Percentiles rank a stretch among this genome's conserved stretches.
These are phyloP conservation scores for Inga leiocalycina DNA, from an alignment of 306 rosid genomes.

Conservation along the genomic window DNA sequence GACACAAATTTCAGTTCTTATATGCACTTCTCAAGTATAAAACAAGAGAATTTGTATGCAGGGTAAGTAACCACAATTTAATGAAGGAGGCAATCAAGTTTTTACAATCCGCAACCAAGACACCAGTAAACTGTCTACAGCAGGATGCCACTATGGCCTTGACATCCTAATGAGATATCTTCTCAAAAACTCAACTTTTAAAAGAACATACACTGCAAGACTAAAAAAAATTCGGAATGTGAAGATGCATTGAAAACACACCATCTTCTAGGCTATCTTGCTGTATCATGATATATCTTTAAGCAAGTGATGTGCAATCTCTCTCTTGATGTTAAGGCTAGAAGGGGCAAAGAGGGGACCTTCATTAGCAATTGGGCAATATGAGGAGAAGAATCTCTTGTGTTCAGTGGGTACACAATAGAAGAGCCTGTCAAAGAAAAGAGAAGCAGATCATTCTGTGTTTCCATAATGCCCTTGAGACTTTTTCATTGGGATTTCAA, in stretches of 20 bases:
- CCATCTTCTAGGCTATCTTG: too few relatives aligned
- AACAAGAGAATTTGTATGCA: too few relatives aligned
- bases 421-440: background rate
- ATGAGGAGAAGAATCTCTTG: background rate
- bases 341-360: background rate
- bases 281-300: too few relatives aligned
- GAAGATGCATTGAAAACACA: background rate
- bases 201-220: background rate
- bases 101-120: too few relatives aligned
- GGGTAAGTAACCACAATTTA: too few relatives aligned
- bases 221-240: background rate
- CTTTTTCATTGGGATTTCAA: background rate
- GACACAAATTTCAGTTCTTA: too few relatives aligned
- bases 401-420: background rate
- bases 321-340: background rate
- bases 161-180: background rate
- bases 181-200: background rate
- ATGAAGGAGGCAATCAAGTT: too few relatives aligned
- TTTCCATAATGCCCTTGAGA: background rate
- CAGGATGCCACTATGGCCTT: background rate
- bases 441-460: background rate
- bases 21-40: too few relatives aligned
- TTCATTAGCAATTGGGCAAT: background rate
- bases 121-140: background rate
- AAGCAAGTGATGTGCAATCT: background rate